These are phyloP conservation scores for Dactylorhiza incarnata DNA, from an alignment of 106 monocot species.

Conservation along the genomic window DNA sequence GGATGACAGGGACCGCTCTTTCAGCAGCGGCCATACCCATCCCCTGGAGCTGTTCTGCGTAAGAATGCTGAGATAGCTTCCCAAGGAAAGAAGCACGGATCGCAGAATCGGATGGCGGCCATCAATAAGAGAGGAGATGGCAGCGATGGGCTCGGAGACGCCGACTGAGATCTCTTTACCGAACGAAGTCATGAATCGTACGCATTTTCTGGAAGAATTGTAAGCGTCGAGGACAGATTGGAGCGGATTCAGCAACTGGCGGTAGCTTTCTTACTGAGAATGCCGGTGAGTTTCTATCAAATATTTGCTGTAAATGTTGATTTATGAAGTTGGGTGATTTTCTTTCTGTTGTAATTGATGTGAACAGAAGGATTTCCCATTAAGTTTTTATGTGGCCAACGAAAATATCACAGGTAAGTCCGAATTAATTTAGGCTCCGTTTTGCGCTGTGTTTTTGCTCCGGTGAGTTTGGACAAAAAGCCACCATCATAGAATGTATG, in stretches of 20 bases:
- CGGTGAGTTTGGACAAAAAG: too few species aligned
- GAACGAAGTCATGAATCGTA: not conserved
- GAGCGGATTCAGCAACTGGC: too few species aligned
- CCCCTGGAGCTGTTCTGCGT: conserved; percentile 92
- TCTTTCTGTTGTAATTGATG: not conserved
- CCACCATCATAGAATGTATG: too few species aligned
- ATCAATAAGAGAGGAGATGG: conserved; percentile 96
- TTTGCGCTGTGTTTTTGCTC: too few species aligned
- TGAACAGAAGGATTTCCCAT: not conserved
- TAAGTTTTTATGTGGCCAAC: too few species aligned
- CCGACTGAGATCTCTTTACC: conserved; percentile 41
- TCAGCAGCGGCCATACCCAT: conserved; percentile 96
- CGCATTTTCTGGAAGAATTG: not conserved
- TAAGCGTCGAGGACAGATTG: not conserved
- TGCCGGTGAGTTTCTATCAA: not conserved
- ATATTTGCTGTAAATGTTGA: not conserved
- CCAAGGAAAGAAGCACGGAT: conserved; percentile 56
- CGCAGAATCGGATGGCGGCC: conserved; percentile 49
- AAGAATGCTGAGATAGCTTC: conserved; percentile 90
- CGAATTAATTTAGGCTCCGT: too few species aligned
- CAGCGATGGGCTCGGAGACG: conserved; percentile 93
- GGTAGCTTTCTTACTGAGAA: too few species aligned
- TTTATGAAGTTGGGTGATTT: not conserved
- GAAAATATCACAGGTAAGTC: too few species aligned
- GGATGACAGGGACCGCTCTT: conserved; percentile 91